These are phyloP conservation scores for Metarhizium robertsii DNA, from an alignment of 2,329 filamentous ascomycete genomes.

Conservation along the genomic window DNA sequence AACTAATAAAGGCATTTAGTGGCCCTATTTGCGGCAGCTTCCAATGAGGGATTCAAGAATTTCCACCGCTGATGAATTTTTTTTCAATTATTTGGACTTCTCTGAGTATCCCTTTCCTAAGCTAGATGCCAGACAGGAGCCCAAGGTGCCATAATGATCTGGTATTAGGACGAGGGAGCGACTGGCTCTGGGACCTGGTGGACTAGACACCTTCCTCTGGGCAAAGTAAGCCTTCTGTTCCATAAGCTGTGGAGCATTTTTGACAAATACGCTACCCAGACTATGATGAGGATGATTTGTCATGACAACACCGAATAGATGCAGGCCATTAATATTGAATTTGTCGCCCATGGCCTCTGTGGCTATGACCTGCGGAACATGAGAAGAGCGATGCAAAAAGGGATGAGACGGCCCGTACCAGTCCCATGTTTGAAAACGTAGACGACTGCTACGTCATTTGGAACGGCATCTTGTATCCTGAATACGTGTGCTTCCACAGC, in stretches of 20 bases:
- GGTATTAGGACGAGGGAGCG: neutral
- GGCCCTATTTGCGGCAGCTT: neutral
- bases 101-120: neutral
- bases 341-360: constrained; percentile 53
- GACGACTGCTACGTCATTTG: no score
- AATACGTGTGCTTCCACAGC: no score
- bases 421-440: no score
- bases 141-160: constrained; percentile 1
- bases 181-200: neutral
- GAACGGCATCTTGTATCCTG: no score
- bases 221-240: constrained; percentile 56
- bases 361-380: constrained; percentile 41
- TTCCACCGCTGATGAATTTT: neutral
- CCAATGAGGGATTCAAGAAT: neutral
- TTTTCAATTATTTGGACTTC: neutral
- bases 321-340: constrained; percentile 47
- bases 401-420: no score
- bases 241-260: constrained; percentile 64
- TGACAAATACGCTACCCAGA: constrained; percentile 60
- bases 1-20: neutral
- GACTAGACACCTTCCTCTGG: constrained; percentile 44
- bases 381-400: constrained; percentile 19
- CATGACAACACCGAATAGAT: constrained; percentile 60
- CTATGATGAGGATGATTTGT: constrained; percentile 52
- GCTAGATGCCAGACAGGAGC: constrained; percentile 3